Evolutionary conservation across 2,329 filamentous ascomycete species (phyloP).

Genomic region (Diaporthe amygdali): DNA sequence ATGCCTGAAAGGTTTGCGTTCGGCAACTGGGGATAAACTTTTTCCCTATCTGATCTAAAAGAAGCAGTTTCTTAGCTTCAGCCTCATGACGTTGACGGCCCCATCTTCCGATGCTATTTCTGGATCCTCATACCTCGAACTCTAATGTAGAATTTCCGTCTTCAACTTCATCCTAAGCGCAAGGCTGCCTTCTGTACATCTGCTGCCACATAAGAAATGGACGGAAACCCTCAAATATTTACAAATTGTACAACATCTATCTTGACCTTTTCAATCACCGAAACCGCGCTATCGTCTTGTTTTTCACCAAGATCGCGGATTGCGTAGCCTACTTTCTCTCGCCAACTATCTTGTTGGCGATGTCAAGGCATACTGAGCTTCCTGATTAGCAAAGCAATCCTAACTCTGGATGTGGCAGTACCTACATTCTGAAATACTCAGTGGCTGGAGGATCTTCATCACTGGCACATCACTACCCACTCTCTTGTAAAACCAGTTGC

Average conservation of each 20-base stretch:
- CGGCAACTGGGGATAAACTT: slow-evolving; percentile 22
- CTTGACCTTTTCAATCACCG: background rate
- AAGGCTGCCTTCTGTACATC: background rate
- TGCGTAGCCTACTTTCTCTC: background rate
- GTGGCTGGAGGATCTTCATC: slow-evolving; percentile 47
- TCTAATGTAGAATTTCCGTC: background rate
- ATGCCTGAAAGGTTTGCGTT: background rate
- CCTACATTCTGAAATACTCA: slow-evolving; percentile 30
- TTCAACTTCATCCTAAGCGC: background rate
- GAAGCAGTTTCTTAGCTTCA: background rate
- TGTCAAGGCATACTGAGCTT: background rate
- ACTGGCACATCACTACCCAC: slow-evolving; percentile 49
- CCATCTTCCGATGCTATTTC: background rate
- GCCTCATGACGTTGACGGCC: slow-evolving; percentile 3
- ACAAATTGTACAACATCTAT: background rate
- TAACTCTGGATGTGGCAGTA: background rate
- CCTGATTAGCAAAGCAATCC: background rate
- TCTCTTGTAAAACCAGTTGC: slow-evolving; percentile 51
- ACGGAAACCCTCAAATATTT: background rate
- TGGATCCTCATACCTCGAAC: background rate
- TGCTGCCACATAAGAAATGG: background rate
- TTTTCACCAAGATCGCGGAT: background rate
- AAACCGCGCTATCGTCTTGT: background rate
- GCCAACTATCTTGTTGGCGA: slow-evolving; percentile 11
- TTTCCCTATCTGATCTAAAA: background rate